A percentile compares a stretch with the other conserved stretches of the same genome.
Conservation (phyloP, 1,284 basidiomycete species). For the Ceratorhiza oryzae-sativae region DNA sequence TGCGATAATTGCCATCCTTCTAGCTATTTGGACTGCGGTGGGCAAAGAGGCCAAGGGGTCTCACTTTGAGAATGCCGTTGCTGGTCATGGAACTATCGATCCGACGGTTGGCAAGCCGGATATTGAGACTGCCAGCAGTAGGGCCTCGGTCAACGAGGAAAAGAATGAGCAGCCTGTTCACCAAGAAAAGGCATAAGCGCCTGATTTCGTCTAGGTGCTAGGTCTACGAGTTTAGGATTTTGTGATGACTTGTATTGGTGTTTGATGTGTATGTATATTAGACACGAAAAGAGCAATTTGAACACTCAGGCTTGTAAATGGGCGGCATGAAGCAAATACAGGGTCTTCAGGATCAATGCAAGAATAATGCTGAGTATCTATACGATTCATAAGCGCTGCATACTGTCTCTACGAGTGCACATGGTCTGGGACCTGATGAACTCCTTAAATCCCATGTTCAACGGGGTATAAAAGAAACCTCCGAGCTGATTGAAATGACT, state of each 20-base stretch:
- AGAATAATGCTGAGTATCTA: too few relatives aligned
- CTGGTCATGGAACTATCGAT: constrained; percentile 15
- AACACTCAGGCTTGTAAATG: too few relatives aligned
- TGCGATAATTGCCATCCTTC: constrained; percentile 27
- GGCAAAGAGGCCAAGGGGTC: constrained; percentile 36
- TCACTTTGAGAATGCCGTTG: constrained; percentile 34
- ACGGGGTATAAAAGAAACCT: too few relatives aligned
- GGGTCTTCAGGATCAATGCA: too few relatives aligned
- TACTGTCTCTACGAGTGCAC: too few relatives aligned
- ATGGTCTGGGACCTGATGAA: too few relatives aligned
- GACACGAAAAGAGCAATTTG: constrained; percentile 61
- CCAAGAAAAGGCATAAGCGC: constrained; percentile 17
- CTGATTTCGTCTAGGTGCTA: neutral
- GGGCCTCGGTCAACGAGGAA: constrained; percentile 12
- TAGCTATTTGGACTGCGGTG: constrained; percentile 31
- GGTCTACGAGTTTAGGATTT: neutral
- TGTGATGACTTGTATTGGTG: neutral
- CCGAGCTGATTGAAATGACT: too few relatives aligned
- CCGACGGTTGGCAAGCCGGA: constrained; percentile 1
- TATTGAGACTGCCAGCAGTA: constrained; percentile 23
- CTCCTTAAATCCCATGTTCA: too few relatives aligned
- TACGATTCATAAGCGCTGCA: too few relatives aligned
- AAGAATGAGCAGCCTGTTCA: constrained; percentile 22
- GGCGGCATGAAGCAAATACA: too few relatives aligned
- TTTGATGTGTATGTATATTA: constrained; percentile 51